Percentiles rank a stretch among this genome's conserved stretches.
Conservation (phyloP, 257 asterid species). For the Ilex asprella region DNA sequence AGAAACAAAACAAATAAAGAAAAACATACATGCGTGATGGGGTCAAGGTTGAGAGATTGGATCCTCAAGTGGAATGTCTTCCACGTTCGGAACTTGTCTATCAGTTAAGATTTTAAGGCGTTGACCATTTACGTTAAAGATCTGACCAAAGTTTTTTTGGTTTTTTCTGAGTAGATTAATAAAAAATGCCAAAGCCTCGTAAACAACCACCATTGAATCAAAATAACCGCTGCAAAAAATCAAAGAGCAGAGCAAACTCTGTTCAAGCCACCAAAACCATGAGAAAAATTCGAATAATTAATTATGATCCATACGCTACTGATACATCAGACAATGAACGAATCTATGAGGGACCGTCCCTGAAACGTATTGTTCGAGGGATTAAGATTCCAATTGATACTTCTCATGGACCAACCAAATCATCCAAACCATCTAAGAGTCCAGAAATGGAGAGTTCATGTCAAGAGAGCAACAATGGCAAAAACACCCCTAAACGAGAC, state of each 20-base stretch:
- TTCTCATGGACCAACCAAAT: neutral
- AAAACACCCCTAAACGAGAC: slow-evolving; percentile 21
- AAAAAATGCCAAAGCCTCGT: slow-evolving; percentile 35
- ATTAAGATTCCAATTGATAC: slow-evolving; percentile 29
- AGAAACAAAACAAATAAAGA: too few species aligned
- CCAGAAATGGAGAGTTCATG: slow-evolving; percentile 33
- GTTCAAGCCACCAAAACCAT: slow-evolving; percentile 20
- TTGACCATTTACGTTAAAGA: too few species aligned
- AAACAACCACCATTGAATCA: slow-evolving; percentile 23
- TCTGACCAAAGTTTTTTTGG: too few species aligned
- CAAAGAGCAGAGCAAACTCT: slow-evolving; percentile 7
- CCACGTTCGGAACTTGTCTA: too few species aligned
- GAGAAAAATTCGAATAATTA: slow-evolving; percentile 51
- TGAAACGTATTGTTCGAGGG: slow-evolving; percentile 46
- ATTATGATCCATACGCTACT: slow-evolving; percentile 79
- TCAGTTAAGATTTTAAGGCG: too few species aligned
- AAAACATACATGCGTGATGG: too few species aligned
- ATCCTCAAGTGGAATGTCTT: too few species aligned
- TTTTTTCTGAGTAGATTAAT: slow-evolving; percentile 23
- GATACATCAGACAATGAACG: slow-evolving; percentile 78
- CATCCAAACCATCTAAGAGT: neutral
- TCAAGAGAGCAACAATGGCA: slow-evolving; percentile 39
- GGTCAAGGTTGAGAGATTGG: too few species aligned
- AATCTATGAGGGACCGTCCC: slow-evolving; percentile 12
- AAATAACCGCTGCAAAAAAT: slow-evolving; percentile 19